Evolutionary conservation across 2,329 filamentous ascomycete genomes (phyloP).

Genomic region (Venturia asperata): DNA sequence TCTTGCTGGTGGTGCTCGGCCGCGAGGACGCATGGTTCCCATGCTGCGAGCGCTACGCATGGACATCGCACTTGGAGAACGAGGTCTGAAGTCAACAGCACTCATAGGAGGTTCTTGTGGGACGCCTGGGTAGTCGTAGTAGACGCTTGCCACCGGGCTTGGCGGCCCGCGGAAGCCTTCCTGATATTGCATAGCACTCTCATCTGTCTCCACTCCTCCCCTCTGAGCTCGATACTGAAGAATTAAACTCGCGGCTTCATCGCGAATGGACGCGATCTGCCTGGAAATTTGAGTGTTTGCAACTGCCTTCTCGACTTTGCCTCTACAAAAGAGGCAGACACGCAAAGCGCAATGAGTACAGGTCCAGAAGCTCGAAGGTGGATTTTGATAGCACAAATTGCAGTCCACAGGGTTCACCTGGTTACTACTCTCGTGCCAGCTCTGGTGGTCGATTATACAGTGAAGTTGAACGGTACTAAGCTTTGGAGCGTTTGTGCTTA

Average conservation of each 20-base stretch:
- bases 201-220: not conserved
- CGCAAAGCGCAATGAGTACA: slow-evolving; percentile 34
- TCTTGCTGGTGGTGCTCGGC: slow-evolving; percentile 4
- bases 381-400: slow-evolving; percentile 30
- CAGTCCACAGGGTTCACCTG: slow-evolving; percentile 30
- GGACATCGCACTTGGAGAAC: slow-evolving; percentile 9
- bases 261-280: not conserved
- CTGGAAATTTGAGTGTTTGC: not conserved
- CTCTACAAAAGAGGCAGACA: slow-evolving; percentile 28
- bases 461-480: slow-evolving; percentile 28
- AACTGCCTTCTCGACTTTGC: not conserved
- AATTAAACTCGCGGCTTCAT: not conserved
- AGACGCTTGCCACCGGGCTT: not conserved
- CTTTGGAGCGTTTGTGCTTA: slow-evolving; percentile 24
- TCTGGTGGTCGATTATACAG: slow-evolving; percentile 30
- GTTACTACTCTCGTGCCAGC: slow-evolving; percentile 29
- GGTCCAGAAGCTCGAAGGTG: slow-evolving; percentile 27
- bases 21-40: slow-evolving; percentile 14
- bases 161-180: not conserved
- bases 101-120: slow-evolving; percentile 5
- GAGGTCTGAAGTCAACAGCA: not conserved
- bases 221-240: not conserved
- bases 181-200: not conserved
- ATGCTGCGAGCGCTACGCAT: slow-evolving; percentile 13
- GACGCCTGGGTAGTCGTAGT: not conserved